These are phyloP conservation scores for Phoma sp. DNA, from an alignment of 2,329 filamentous ascomycete species.

Conservation along the genomic window DNA sequence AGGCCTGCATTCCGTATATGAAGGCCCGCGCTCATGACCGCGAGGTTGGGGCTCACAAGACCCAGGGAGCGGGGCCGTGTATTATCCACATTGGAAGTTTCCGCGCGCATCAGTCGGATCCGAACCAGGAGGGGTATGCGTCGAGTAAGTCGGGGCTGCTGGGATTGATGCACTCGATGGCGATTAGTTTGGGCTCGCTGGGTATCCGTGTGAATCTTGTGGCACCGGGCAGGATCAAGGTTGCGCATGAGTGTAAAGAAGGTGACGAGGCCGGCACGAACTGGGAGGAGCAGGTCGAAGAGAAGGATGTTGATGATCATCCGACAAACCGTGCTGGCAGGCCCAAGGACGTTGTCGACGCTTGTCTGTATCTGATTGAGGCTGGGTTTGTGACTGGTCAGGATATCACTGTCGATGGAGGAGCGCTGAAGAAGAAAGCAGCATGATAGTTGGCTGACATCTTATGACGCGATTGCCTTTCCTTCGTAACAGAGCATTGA, in stretches of 20 bases:
- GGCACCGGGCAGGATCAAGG: constrained; percentile 55
- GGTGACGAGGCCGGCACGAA: constrained; percentile 51
- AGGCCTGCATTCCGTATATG: constrained; percentile 58
- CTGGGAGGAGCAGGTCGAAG: constrained; percentile 47
- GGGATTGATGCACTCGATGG: constrained; percentile 59
- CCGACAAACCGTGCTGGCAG: constrained; percentile 53
- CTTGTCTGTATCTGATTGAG: constrained; percentile 50
- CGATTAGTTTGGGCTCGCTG: constrained; percentile 52
- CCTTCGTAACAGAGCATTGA: background rate
- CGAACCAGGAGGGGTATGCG: constrained; percentile 58
- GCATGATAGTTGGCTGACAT: constrained; percentile 9
- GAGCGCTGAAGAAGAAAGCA: constrained; percentile 45
- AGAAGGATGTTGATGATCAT: constrained; percentile 52
- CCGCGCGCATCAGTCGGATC: constrained; percentile 54
- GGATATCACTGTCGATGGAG: constrained; percentile 48
- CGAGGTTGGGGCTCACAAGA: constrained; percentile 34
- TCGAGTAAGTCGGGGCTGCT: constrained; percentile 59
- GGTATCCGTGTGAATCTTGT: constrained; percentile 58
- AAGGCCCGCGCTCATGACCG: constrained; percentile 39
- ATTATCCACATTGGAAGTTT: constrained; percentile 57
- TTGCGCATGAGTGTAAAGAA: constrained; percentile 54
- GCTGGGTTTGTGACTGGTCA: constrained; percentile 49
- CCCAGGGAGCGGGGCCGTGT: constrained; percentile 49
- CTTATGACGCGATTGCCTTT: constrained; percentile 1
- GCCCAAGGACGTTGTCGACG: constrained; percentile 55